Percentiles rank a stretch among this genome's conserved stretches.
These are phyloP conservation scores for Cardamine occulta DNA, from an alignment of 345 rosid species.

Conservation along the genomic window DNA sequence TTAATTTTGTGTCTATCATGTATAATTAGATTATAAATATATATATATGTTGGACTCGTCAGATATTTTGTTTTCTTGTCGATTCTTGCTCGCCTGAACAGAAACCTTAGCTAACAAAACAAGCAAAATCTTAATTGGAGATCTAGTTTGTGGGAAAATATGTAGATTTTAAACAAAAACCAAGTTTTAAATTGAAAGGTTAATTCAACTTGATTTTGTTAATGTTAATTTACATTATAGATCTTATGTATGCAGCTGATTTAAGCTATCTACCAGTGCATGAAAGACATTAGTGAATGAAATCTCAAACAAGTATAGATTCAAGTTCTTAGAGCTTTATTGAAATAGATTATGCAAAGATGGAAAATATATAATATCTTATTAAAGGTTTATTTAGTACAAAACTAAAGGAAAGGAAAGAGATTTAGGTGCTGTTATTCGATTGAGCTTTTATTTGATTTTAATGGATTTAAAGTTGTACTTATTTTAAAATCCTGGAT, in stretches of 20 bases:
- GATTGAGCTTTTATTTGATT: too few relatives aligned
- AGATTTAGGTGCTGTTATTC: too few relatives aligned
- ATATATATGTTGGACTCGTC: conserved; percentile 24
- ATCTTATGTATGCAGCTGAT: not conserved
- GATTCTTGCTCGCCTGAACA: conserved; percentile 36
- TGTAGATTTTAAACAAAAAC: not conserved
- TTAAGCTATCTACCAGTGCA: not conserved
- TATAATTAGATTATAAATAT: conserved; percentile 15
- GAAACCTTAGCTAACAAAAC: conserved; percentile 19
- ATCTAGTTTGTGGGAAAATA: conserved; percentile 12
- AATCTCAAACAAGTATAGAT: too few relatives aligned
- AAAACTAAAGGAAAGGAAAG: too few relatives aligned
- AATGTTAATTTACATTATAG: not conserved
- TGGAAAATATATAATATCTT: too few relatives aligned
- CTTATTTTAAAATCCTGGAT: too few relatives aligned
- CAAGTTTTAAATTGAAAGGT: not conserved
- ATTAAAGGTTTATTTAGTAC: too few relatives aligned
- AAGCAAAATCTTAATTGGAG: conserved; percentile 28
- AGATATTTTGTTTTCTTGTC: conserved; percentile 37
- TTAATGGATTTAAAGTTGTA: too few relatives aligned
- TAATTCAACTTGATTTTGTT: not conserved
- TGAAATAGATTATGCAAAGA: too few relatives aligned
- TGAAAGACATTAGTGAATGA: not conserved
- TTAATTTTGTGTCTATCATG: conserved; percentile 8
- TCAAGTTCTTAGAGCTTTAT: too few relatives aligned